Evolutionary conservation across 768 basidiomycete genomes (phyloP), one percentile per base, ranked within the genome.

Genomic region (Leccinellum rugosiceps): DNA sequence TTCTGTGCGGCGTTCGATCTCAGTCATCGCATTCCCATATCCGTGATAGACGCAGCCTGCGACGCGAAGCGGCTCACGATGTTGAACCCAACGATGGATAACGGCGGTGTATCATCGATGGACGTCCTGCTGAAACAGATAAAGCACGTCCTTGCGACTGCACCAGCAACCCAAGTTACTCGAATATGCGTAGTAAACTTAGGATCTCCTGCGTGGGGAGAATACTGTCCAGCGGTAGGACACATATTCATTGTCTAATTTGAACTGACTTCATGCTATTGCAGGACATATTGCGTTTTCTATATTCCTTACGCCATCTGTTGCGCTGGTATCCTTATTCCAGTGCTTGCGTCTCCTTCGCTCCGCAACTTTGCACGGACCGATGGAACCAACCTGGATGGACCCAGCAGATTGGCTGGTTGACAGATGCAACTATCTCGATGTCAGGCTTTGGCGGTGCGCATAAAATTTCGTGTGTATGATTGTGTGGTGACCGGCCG

Each of bases 401-500:
- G 91, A 71, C 85, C 28, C 82, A 88, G 61, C 89, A 86, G 68
- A 70, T 96, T 17, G 83, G 87, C 15, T 94, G 91, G 92, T 70
- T 85, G 30, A 80, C 85, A 3, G 94, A 96, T 71, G 86, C 82
- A 9, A 80, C 84, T 28, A 76, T 97, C 46, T 86, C 84, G 43
- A 73, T 96, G 62, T 75, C 81, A 46, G 87, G 90, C 25, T 95
- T 95, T 71, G 83, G 88, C 54, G 87, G 94, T 92, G 72, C 61
- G 81, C 73, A 53, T 65, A 46, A 30, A 43, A 32, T 55, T 47
- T 44, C 26, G 35, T 46, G 46, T 59, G 46, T 48, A 5, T 14
- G 14, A 30, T 32, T 23, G 50, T 55, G 34, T 51, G 44, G 49
- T 65, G 58, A 66, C 50, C 23, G 53, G 58, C 30, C 53, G 5